A percentile compares a stretch with the other conserved stretches of the same genome.
Evolutionary conservation across 305 asterid genomes (phyloP).

Genomic region (Euphrasia arctica): DNA sequence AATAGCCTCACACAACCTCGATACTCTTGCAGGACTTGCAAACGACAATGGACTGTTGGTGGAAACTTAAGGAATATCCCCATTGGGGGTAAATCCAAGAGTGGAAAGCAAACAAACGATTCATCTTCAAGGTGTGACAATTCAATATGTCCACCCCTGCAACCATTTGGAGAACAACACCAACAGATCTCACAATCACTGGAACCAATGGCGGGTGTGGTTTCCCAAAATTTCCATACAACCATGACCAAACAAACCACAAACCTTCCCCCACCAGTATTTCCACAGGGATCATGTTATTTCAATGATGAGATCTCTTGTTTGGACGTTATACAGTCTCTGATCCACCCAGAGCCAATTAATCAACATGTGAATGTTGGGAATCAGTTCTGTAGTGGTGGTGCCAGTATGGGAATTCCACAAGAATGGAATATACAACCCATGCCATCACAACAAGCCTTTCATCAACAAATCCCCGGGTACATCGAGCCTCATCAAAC

Average conservation of each 20-base stretch:
- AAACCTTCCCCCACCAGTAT: slow-evolving; percentile 11
- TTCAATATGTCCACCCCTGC: slow-evolving; percentile 18
- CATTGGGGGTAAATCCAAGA: slow-evolving; percentile 30
- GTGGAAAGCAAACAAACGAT: slow-evolving; percentile 24
- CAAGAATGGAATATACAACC: slow-evolving; percentile 23
- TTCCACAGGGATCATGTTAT: slow-evolving; percentile 17
- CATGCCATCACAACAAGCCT: slow-evolving; percentile 18
- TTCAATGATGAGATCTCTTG: slow-evolving; percentile 27
- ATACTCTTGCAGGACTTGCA: slow-evolving; percentile 37
- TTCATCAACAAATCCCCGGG: slow-evolving; percentile 23
- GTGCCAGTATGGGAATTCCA: slow-evolving; percentile 5
- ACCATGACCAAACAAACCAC: slow-evolving; percentile 19
- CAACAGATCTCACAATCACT: too few relatives aligned
- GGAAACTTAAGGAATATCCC: slow-evolving; percentile 37
- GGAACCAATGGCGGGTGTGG: too few relatives aligned
- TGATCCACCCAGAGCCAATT: slow-evolving; percentile 24
- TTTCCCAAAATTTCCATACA: too few relatives aligned
- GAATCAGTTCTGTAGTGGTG: slow-evolving; percentile 14
- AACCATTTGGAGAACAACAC: background rate
- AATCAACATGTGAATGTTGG: slow-evolving; percentile 14
- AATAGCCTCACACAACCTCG: slow-evolving; percentile 34
- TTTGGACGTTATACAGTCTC: slow-evolving; percentile 27
- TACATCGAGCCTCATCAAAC: slow-evolving; percentile 18
- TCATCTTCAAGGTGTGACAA: slow-evolving; percentile 25
- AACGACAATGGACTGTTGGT: slow-evolving; percentile 38